Conservation (phyloP, 1,284 basidiomycete genomes). For the Cystobasidiaceae sp. region DNA sequence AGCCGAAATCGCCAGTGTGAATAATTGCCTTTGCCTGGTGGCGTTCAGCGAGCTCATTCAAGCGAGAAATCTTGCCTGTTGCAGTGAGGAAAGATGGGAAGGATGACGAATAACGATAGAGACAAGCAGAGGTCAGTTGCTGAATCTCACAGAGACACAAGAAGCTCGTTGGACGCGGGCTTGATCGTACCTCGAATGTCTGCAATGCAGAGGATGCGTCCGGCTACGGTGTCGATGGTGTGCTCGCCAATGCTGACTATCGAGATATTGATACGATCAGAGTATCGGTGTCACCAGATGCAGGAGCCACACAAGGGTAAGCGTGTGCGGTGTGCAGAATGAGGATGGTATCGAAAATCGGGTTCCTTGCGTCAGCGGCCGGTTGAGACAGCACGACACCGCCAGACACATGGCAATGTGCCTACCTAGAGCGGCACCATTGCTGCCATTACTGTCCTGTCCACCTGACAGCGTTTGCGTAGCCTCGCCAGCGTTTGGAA, state of each 20-base stretch:
- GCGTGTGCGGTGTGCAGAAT: background rate
- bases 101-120: background rate
- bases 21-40: conserved; percentile 88
- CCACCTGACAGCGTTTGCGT: background rate
- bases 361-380: no score
- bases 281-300: conserved; percentile 34
- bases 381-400: background rate
- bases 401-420: no score
- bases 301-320: background rate
- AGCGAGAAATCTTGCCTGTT: conserved; percentile 60
- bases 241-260: conserved; percentile 3
- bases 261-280: background rate
- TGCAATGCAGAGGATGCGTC: conserved; percentile 89
- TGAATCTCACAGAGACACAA: no score
- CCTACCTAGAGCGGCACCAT: no score
- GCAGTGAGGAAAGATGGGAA: background rate
- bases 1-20: conserved; percentile 98
- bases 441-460: no score
- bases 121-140: background rate
- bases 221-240: conserved; percentile 44
- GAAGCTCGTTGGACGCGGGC: no score
- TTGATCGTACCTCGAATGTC: conserved; percentile 71
- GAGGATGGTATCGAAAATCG: background rate
- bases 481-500: background rate
- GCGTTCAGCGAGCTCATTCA: conserved; percentile 87